Evolutionary conservation across 2,329 filamentous ascomycete species (phyloP).

Genomic region (Chrysosporium queenslandicum): DNA sequence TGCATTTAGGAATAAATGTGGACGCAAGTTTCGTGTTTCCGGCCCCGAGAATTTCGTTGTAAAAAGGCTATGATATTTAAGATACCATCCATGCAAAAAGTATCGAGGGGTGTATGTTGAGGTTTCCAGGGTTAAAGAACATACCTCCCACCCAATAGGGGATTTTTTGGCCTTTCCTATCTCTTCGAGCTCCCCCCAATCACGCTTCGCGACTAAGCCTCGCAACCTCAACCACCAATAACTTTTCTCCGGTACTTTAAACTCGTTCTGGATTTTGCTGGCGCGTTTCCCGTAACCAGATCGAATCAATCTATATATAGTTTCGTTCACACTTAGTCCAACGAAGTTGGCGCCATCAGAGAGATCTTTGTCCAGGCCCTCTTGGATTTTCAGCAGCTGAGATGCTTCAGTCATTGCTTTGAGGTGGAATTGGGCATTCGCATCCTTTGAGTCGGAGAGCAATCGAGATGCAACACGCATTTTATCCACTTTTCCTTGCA

Average conservation of each 20-base stretch:
- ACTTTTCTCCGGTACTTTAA: conserved; percentile 84
- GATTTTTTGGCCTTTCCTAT: conserved; percentile 64
- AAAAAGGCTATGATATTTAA: conserved; percentile 60
- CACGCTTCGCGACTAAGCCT: conserved; percentile 76
- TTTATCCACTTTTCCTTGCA: conserved; percentile 67
- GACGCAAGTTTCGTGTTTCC: conserved; percentile 82
- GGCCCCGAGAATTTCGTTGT: conserved; percentile 75
- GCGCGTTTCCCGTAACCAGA: conserved; percentile 75
- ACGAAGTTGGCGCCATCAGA: conserved; percentile 57
- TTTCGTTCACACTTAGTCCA: conserved; percentile 81
- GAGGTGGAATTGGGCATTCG: conserved; percentile 54
- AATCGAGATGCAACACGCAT: conserved; percentile 76
- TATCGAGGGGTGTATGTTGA: not conserved
- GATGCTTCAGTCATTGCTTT: conserved; percentile 69
- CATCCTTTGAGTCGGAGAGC: conserved; percentile 73
- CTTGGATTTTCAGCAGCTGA: conserved; percentile 73
- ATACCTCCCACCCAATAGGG: conserved; percentile 91
- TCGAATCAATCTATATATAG: conserved; percentile 76
- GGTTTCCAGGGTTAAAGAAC: conserved; percentile 25
- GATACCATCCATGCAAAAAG: not conserved
- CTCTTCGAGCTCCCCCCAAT: conserved; percentile 90
- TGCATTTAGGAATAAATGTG: conserved; percentile 80
- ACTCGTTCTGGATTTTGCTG: conserved; percentile 79
- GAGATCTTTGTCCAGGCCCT: conserved; percentile 74
- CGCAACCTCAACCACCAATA: conserved; percentile 79